Percentiles rank a stretch among this genome's conserved stretches.
Evolutionary conservation across 768 basidiomycete genomes (phyloP).

Genomic region (Lepiota brunneoincarnata): DNA sequence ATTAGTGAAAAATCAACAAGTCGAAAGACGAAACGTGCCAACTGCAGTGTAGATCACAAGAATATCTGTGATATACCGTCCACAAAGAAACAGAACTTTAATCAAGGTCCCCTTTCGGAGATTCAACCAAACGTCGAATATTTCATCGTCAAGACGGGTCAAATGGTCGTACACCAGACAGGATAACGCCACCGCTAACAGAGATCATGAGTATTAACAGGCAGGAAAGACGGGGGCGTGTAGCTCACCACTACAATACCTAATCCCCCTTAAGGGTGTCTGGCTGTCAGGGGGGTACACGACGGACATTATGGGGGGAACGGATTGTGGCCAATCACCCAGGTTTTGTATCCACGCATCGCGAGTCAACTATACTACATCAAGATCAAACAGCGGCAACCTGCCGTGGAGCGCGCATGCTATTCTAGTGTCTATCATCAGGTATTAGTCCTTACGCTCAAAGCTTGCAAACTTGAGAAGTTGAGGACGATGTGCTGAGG

Average conservation of each 20-base stretch:
- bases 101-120: neutral
- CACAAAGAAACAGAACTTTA: conserved; percentile 2
- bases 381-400: too few relatives aligned
- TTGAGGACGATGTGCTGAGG: too few relatives aligned
- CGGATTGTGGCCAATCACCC: neutral
- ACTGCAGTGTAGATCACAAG: neutral
- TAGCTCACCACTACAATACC: conserved; percentile 1
- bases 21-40: neutral
- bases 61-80: neutral
- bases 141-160: neutral
- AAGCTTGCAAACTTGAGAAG: too few relatives aligned
- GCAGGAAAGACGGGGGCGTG: neutral
- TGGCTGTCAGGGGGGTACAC: neutral
- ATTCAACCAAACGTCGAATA: neutral
- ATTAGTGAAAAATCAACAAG: neutral
- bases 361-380: too few relatives aligned
- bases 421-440: too few relatives aligned
- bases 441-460: too few relatives aligned
- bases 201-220: neutral
- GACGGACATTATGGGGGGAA: neutral
- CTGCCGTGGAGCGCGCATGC: too few relatives aligned
- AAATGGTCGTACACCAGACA: neutral
- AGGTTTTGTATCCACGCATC: too few relatives aligned
- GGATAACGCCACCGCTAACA: neutral
- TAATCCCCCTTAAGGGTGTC: neutral